Evolutionary conservation across 208 protist species (phyloP).

Genomic region (Trichomonas tenax): DNA sequence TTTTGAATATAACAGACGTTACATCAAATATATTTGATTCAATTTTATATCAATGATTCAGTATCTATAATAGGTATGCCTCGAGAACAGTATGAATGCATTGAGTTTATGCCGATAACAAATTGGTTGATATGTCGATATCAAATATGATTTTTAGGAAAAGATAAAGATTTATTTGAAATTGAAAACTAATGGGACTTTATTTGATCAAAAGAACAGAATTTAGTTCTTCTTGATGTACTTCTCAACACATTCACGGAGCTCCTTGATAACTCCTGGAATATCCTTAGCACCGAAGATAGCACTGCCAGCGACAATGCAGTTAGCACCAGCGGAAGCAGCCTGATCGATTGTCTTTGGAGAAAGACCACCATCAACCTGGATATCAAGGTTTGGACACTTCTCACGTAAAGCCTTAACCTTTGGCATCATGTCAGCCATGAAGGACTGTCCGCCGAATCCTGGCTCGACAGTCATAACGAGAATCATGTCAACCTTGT

Average conservation of each 20-base stretch:
- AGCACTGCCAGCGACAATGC: constrained; percentile 87
- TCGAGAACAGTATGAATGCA: no score
- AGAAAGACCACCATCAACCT: constrained; percentile 92
- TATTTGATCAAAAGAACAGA: no score
- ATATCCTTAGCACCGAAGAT: constrained; percentile 62
- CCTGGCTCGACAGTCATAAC: constrained; percentile 97
- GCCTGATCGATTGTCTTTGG: constrained; percentile 68
- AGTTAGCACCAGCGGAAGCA: constrained; percentile 80
- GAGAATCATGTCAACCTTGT: constrained; percentile 78
- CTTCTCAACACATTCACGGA: not conserved
- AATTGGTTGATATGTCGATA: no score
- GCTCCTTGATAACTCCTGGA: not conserved
- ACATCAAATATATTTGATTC: no score
- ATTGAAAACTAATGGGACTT: no score
- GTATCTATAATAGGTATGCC: no score
- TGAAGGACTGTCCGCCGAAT: constrained; percentile 96
- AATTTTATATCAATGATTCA: no score
- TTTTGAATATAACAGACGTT: no score
- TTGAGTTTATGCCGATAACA: no score
- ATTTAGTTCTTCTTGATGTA: not conserved
- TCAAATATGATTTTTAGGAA: no score
- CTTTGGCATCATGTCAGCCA: constrained; percentile 83
- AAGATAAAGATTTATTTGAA: no score
- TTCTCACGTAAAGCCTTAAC: constrained; percentile 60
- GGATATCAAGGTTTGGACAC: constrained; percentile 72